These are phyloP conservation scores for Claviceps purpurea DNA, from an alignment of 2,329 filamentous ascomycete species.

Conservation along the genomic window DNA sequence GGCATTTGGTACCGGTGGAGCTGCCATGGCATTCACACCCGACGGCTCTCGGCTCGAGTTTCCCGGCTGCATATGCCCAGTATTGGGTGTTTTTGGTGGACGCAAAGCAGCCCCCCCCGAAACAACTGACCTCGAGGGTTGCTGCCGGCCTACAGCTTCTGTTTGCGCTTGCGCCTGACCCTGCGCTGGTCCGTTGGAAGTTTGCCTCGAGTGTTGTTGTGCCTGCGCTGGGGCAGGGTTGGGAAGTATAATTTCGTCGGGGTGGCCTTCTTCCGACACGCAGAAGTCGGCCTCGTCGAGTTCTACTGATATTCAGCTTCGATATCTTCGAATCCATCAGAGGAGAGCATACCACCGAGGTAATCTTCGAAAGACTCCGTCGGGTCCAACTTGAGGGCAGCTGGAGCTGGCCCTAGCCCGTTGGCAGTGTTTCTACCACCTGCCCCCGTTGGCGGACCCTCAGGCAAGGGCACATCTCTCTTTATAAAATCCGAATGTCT, in stretches of 20 bases:
- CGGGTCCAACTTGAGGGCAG: constrained; percentile 17
- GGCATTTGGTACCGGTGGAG: constrained; percentile 31
- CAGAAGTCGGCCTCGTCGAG: constrained; percentile 69
- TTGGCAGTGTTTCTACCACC: neutral
- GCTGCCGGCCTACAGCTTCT: constrained; percentile 5
- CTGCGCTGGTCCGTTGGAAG: constrained; percentile 11
- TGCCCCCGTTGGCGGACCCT: constrained; percentile 4
- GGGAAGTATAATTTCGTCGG: constrained; percentile 59
- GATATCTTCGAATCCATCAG: constrained; percentile 22
- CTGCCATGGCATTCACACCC: constrained; percentile 17
- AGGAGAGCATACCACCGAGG: constrained; percentile 32
- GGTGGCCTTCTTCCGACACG: constrained; percentile 54
- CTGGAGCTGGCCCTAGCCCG: neutral
- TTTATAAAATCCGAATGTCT: constrained; percentile 66
- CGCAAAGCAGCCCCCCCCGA: constrained; percentile 8
- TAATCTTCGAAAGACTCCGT: constrained; percentile 38
- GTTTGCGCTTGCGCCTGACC: constrained; percentile 6
- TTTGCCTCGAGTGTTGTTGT: constrained; percentile 8
- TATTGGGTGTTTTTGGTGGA: constrained; percentile 22
- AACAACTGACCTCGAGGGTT: constrained; percentile 8
- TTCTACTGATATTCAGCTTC: constrained; percentile 34
- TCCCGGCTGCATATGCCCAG: constrained; percentile 12
- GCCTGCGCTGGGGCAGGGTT: constrained; percentile 12
- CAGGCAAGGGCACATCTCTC: constrained; percentile 30
- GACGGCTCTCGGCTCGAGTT: constrained; percentile 11